A percentile compares a stretch with the other conserved stretches of the same genome.
phyloP scores from a whole-genome alignment of 2,329 filamentous ascomycete species.

The Penicillium sp. region DNA sequence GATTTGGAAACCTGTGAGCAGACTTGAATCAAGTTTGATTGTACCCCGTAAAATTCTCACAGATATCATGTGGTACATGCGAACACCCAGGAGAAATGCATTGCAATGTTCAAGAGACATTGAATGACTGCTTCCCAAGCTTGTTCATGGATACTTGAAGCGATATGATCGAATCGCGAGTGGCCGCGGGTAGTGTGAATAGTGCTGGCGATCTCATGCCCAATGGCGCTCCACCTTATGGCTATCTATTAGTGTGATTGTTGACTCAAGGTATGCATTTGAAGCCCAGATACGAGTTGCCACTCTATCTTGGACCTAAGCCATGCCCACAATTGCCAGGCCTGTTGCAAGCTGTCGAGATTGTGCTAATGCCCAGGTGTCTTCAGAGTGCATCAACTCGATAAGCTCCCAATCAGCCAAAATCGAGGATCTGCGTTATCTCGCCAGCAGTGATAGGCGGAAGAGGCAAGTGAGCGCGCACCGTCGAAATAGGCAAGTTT shows the following conservation, averaged over 20 bases:
- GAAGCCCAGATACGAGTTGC: too few relatives aligned
- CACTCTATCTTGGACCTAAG: too few relatives aligned
- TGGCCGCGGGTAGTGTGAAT: conserved; percentile 2
- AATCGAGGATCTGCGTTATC: background rate
- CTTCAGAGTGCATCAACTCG: too few relatives aligned
- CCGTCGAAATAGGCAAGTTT: conserved; percentile 12
- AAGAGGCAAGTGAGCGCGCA: conserved; percentile 12
- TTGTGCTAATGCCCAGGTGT: too few relatives aligned
- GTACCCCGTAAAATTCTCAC: conserved; percentile 15
- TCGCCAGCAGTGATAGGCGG: background rate
- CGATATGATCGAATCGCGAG: conserved; percentile 34
- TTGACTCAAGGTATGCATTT: too few relatives aligned
- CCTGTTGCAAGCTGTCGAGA: too few relatives aligned
- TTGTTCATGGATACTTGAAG: conserved; percentile 49
- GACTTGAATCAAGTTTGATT: too few relatives aligned
- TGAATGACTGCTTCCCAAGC: conserved; percentile 34
- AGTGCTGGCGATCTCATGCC: conserved; percentile 16
- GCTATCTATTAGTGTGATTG: conserved; percentile 5
- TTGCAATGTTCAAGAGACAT: conserved; percentile 3
- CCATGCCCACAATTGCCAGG: too few relatives aligned
- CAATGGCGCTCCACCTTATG: conserved; percentile 13
- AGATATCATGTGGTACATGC: conserved; percentile 28
- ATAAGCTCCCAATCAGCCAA: too few relatives aligned
- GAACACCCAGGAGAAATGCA: conserved; percentile 18
- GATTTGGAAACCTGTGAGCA: too few relatives aligned